Percentiles rank a stretch among this genome's conserved stretches.
phyloP scores from a whole-genome alignment of 768 basidiomycete species.

The Mycena indigotica region DNA sequence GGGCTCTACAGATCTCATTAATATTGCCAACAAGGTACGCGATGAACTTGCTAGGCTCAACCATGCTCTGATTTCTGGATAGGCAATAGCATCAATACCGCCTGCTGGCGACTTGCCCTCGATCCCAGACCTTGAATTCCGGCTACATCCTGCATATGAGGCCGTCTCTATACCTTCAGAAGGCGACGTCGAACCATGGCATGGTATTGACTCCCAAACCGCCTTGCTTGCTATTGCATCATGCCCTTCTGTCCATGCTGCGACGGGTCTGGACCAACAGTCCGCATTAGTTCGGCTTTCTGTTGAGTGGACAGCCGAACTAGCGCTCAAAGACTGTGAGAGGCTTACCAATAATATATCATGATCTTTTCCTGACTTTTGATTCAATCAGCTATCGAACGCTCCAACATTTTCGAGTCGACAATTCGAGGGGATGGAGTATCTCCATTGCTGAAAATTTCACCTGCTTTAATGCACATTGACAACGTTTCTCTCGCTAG shows the following conservation, averaged over 20 bases:
- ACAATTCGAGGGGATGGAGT: conserved; percentile 65
- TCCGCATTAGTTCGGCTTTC: conserved; percentile 56
- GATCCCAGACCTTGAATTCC: conserved; percentile 31
- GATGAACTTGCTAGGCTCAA: conserved; percentile 7
- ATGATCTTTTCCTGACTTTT: background rate
- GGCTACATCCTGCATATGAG: conserved; percentile 47
- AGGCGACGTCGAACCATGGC: conserved; percentile 33
- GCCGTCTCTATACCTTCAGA: conserved; percentile 43
- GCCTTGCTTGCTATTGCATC: conserved; percentile 60
- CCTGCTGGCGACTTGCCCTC: conserved; percentile 15
- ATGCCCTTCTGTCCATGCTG: conserved; percentile 56
- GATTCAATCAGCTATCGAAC: conserved; percentile 53
- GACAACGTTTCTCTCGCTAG: conserved; percentile 90
- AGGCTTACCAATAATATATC: conserved; percentile 1
- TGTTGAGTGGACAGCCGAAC: conserved; percentile 70
- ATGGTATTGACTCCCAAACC: conserved; percentile 53
- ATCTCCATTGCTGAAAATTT: conserved; percentile 76
- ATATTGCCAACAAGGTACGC: conserved; percentile 59
- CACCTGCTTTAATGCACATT: conserved; percentile 86
- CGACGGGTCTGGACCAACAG: conserved; percentile 64
- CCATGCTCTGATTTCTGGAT: conserved; percentile 11
- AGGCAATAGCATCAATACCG: conserved; percentile 54
- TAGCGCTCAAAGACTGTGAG: conserved; percentile 78
- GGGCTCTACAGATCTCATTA: conserved; percentile 58
- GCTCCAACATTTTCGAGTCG: conserved; percentile 52